Base-by-base conservation (phyloP, 2,329 filamentous ascomycete species). In the Chaetomium strumarium region DNA sequence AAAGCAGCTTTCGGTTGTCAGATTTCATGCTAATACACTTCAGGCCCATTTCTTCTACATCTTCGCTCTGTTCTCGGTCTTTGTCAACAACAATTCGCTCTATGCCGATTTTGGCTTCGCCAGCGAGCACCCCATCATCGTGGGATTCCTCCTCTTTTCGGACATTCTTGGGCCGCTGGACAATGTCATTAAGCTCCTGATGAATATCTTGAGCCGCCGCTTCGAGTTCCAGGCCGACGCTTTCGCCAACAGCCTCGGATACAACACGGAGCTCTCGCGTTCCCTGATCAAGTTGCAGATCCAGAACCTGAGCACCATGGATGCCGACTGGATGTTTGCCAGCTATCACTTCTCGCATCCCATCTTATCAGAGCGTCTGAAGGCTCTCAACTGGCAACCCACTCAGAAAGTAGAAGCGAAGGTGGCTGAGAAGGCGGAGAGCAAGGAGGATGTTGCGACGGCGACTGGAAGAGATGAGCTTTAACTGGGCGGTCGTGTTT, bases 301-400 rank as follows among this genome's bases (percentile, higher is more conserved):
- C 65, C 91, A 97, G 76, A 99, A 99, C 68, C 79, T 99, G 61
- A 95, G 90, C 72, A 95, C 89, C 56, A 97, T 99, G 92, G 93
- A 99, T 64, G 93, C 93, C 29, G 95, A 99, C 72, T 95, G 88
- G 87, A 84, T 96, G 80, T 99, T 95, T 71, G 93, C 93, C 49
- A 95, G 86, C 72, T 99, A 97, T 77, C 91, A 99, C 75, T 96
- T 95, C 78, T 96, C 92, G 20, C 93, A 99, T 72, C 93, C 93
- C 1, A 96, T 97, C 61, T 76, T 99, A 60, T 88, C 91, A 1
- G 95, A 99, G 79, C 84, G 93, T 64, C 78, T 99, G 64, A 89
- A 88, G 70, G 93, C 92, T 1, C 79, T 99, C 55, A 85, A 88
- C 59, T 99, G 92, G 91, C 84, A 85, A 66, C 83, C 88, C 46